Evolutionary conservation across 2,329 filamentous ascomycete species (phyloP), one percentile per base, ranked within the genome.

Genomic region (Botrytis elliptica): DNA sequence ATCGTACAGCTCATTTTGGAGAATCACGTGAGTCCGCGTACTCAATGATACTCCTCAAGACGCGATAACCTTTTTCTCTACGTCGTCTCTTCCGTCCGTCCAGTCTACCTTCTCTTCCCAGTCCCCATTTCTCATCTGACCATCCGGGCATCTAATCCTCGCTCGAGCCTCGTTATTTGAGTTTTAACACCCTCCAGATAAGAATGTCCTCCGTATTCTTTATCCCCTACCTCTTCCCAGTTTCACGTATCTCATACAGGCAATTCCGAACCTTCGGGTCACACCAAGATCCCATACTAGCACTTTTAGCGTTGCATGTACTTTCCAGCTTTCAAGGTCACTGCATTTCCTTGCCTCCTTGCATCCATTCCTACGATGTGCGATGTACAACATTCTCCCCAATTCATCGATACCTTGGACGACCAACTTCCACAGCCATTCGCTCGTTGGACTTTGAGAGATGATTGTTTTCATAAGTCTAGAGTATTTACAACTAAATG

Each of bases 251-350:
- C 64, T 20, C 20, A 66, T 33, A 55, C 44, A 52, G 16, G 46
- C 16, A 57, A 38, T 67, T 67, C 70, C 70, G 40, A 67, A 67
- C 62, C 52, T 44, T 67, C 40, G 70, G 49, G 63, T 46, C 64
- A 44, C 38, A 68, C 70, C 20, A 68, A 59, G 20, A 57, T 25
- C 20, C 40, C 4, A 55, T 33, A 6, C 44, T 40, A 33, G 29
- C 22, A 44, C n/a, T 18, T 22, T 57, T 67, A 59, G 70, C 25
- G 62, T 59, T 60, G 70, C 70, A 67, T 72, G 7, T 46, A 29
- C 33, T 52, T 72, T 67, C n/a, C 62, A 65, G 44, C 70, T 71
- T 71, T 18, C 69, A 64, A 49, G 69, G 59, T 18, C 38, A n/a
- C 62, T 72, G 60, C 62, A 57, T 55, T 57, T 67, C 60, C 38